phyloP scores from a whole-genome alignment of 805 yeast species.

The Candida railenensis region DNA sequence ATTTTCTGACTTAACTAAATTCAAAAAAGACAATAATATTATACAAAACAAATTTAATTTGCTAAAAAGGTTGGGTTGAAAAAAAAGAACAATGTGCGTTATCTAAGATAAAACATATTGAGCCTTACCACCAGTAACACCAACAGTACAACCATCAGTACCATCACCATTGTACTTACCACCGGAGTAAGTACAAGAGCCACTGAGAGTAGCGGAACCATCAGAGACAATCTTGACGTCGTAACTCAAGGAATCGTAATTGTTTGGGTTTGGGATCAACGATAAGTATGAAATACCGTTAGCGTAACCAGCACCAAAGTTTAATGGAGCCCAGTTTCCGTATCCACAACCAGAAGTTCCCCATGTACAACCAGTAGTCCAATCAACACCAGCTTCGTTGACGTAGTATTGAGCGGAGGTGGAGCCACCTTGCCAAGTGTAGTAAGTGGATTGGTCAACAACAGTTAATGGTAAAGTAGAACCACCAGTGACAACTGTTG shows the following conservation, averaged over 20 bases:
- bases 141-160: conserved; percentile 78
- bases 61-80: background rate
- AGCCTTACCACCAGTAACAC: conserved; percentile 59
- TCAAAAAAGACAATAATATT: background rate
- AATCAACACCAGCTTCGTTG: conserved; percentile 70
- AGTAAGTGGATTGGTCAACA: conserved; percentile 60
- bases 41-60: background rate
- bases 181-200: conserved; percentile 76
- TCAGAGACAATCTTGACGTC: conserved; percentile 41
- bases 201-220: conserved; percentile 58
- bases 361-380: conserved; percentile 68
- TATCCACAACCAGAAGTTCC: conserved; percentile 55
- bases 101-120: conserved; percentile 43
- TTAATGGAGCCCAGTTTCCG: conserved; percentile 82
- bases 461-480: conserved; percentile 51
- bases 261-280: conserved; percentile 78
- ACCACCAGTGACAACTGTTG: conserved; percentile 62
- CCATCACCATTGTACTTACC: conserved; percentile 79
- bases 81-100: background rate
- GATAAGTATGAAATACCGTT: conserved; percentile 64
- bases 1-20: background rate
- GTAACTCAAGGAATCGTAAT: conserved; percentile 43
- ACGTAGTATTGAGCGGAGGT: conserved; percentile 77
- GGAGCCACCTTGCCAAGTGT: conserved; percentile 58
- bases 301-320: conserved; percentile 72